phyloP scores from a whole-genome alignment of 2,329 filamentous ascomycete genomes.

The Diaporthe amygdali region DNA sequence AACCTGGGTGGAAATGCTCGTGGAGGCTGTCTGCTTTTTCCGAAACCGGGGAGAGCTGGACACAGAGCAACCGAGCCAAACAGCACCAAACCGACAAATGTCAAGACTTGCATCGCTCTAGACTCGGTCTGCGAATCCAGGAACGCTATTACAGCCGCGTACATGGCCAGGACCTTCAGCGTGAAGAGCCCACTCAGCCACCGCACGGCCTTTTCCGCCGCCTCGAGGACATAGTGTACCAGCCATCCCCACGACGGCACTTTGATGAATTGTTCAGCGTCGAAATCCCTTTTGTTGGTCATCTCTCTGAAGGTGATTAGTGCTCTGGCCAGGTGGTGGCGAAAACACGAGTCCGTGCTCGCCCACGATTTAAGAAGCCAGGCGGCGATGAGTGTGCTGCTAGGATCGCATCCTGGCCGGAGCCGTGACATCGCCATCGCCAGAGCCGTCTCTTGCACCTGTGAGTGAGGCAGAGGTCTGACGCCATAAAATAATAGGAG shows the following conservation, averaged over 20 bases:
- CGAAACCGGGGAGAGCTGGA: neutral
- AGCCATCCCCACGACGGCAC: neutral
- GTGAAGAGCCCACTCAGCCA: neutral
- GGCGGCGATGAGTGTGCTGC: neutral
- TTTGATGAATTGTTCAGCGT: neutral
- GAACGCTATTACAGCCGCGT: neutral
- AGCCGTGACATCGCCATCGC: neutral
- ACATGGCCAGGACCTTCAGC: neutral
- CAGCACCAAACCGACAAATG: neutral
- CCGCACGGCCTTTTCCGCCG: neutral
- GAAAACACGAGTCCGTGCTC: neutral
- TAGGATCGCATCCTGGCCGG: neutral
- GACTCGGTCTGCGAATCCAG: neutral
- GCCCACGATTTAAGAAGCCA: neutral
- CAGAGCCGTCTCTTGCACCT: neutral
- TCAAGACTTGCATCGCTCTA: neutral
- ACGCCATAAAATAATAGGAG: neutral
- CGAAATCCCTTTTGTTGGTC: neutral
- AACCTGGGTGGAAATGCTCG: neutral
- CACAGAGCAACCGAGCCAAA: neutral
- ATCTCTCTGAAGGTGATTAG: neutral
- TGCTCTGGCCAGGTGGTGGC: neutral
- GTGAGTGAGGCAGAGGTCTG: neutral
- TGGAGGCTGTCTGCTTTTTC: neutral
- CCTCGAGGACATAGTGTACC: neutral